phyloP scores from a whole-genome alignment of 2,329 filamentous ascomycete species.

The Penicillium sp. region DNA sequence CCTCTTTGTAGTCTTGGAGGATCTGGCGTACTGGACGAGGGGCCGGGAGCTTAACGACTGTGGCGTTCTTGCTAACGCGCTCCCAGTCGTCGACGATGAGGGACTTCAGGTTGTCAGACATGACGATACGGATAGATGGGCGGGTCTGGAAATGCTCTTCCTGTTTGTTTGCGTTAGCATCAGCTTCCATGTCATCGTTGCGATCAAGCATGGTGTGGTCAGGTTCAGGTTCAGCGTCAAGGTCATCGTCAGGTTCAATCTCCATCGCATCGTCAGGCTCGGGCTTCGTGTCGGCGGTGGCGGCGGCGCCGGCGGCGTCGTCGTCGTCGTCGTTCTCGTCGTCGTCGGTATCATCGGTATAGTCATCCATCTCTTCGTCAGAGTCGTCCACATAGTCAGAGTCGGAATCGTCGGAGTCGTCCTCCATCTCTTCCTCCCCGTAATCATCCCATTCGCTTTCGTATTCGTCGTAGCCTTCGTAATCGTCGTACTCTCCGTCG shows the following conservation, averaged over 20 bases:
- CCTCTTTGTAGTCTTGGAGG: constrained; percentile 70
- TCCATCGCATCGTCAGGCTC: no score
- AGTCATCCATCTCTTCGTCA: no score
- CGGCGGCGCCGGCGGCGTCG: no score
- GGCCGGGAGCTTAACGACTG: constrained; percentile 79
- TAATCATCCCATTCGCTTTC: no score
- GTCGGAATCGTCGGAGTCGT: no score
- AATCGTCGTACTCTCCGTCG: no score
- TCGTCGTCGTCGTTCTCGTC: no score
- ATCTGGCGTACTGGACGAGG: constrained; percentile 68
- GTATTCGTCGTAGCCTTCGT: no score
- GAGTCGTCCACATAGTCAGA: no score
- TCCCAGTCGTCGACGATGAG: constrained; percentile 98
- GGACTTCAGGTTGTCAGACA: constrained; percentile 86
- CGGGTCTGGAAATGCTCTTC: constrained; percentile 81
- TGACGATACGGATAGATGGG: constrained; percentile 76
- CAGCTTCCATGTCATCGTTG: not conserved
- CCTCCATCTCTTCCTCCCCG: no score
- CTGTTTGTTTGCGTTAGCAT: constrained; percentile 44
- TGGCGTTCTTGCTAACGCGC: constrained; percentile 91
- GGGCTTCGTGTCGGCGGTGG: no score
- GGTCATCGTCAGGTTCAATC: not conserved
- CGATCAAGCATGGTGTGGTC: not conserved
- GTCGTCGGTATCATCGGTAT: no score
- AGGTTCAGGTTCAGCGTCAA: not conserved